phyloP scores from a whole-genome alignment of 192 early-diverging fungal species.

The Martensiomyces pterosporus region DNA sequence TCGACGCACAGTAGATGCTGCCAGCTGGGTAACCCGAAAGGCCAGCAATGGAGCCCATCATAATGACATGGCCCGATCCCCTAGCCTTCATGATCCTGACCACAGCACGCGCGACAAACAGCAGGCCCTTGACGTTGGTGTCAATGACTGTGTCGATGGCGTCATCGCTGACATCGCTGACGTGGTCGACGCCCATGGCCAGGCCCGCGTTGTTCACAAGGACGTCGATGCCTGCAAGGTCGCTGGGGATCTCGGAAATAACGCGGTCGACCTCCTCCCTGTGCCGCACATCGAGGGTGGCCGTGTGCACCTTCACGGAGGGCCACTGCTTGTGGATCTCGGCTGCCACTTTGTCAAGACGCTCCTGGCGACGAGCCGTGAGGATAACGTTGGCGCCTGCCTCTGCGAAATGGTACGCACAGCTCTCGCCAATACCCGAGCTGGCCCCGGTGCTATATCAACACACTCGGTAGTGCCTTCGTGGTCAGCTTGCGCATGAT shows the following conservation, averaged over 20 bases:
- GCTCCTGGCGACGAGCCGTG: slow-evolving; percentile 62
- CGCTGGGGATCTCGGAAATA: slow-evolving; percentile 51
- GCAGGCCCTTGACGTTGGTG: slow-evolving; percentile 86
- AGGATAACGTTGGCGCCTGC: slow-evolving; percentile 50
- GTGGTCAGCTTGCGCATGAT: no score
- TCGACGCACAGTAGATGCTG: slow-evolving; percentile 78
- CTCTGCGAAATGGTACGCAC: slow-evolving; percentile 46
- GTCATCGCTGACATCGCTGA: slow-evolving; percentile 58
- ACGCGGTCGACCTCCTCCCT: slow-evolving; percentile 49
- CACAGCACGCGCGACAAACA: slow-evolving; percentile 77
- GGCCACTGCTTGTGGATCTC: slow-evolving; percentile 51
- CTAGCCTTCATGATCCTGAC: slow-evolving; percentile 69
- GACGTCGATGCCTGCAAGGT: slow-evolving; percentile 65
- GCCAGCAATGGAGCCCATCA: slow-evolving; percentile 77
- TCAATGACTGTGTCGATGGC: slow-evolving; percentile 77
- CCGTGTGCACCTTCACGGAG: slow-evolving; percentile 53
- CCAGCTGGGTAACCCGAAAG: slow-evolving; percentile 61
- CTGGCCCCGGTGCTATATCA: slow-evolving; percentile 48
- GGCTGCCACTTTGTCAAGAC: slow-evolving; percentile 55
- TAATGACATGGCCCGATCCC: slow-evolving; percentile 74
- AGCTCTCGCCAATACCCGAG: slow-evolving; percentile 50
- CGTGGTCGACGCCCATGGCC: slow-evolving; percentile 65
- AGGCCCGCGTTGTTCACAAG: slow-evolving; percentile 91
- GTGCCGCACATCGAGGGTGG: slow-evolving; percentile 70
- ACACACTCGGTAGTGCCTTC: no score